These are phyloP conservation scores for Globisporangium middletonii DNA, from an alignment of 352 stramenopile species.

Conservation along the genomic window DNA sequence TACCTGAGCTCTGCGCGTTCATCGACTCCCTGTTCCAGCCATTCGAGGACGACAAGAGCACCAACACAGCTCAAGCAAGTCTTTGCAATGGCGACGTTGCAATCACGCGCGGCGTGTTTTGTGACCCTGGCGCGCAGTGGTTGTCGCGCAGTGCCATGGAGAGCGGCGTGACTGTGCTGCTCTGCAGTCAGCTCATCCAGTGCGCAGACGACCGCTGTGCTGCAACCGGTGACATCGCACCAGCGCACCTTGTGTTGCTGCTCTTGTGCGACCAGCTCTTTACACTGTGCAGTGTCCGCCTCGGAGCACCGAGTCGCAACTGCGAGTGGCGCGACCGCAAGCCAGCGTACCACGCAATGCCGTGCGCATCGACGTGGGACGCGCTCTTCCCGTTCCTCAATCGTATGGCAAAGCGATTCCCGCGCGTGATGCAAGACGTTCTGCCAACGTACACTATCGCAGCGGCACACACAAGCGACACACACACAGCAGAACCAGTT, in stretches of 20 bases:
- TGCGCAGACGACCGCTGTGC: conserved; percentile 9
- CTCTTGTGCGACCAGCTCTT: conserved; percentile 48
- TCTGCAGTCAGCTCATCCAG: conserved; percentile 46
- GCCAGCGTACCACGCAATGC: conserved; percentile 56
- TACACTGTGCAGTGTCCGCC: conserved; percentile 21
- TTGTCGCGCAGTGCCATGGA: conserved; percentile 48
- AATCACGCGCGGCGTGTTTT: conserved; percentile 26
- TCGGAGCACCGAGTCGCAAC: conserved; percentile 14
- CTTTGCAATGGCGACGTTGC: conserved; percentile 5
- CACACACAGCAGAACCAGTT: background rate
- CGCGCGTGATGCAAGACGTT: conserved; percentile 17
- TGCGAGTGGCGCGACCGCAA: conserved; percentile 51
- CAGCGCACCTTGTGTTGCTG: conserved; percentile 18
- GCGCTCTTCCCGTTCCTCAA: conserved; percentile 46
- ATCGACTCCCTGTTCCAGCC: conserved; percentile 17
- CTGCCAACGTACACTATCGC: conserved; percentile 10
- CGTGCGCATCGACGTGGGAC: conserved; percentile 51
- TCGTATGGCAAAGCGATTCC: conserved; percentile 28
- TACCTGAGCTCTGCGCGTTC: conserved; percentile 43
- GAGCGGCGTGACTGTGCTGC: conserved; percentile 39
- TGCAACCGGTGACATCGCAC: conserved; percentile 7
- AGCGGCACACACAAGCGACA: background rate
- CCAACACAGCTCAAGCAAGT: background rate
- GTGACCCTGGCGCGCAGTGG: conserved; percentile 41
- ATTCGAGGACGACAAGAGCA: background rate